phyloP scores from a whole-genome alignment of 2,329 filamentous ascomycete species.

The Arthrobotrys sinensis region DNA sequence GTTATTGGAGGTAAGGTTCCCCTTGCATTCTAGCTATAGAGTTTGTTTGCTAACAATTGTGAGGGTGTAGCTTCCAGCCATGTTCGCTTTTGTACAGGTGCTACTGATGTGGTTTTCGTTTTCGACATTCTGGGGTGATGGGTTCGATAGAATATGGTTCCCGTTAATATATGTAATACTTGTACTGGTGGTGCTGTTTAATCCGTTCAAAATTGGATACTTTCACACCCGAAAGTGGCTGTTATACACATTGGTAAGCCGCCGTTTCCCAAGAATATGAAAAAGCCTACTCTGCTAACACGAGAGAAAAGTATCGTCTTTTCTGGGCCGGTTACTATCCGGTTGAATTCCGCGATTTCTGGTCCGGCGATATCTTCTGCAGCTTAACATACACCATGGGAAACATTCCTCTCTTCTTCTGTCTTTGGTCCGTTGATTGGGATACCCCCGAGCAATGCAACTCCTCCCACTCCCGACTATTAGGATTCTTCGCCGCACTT shows the following conservation, averaged over 20 bases:
- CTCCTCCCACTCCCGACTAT: slow-evolving; percentile 83
- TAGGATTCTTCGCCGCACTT: slow-evolving; percentile 87
- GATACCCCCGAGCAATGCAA: slow-evolving; percentile 82
- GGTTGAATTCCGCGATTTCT: slow-evolving; percentile 97
- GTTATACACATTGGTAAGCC: slow-evolving; percentile 80
- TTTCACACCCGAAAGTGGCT: slow-evolving; percentile 87
- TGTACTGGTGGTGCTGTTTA: slow-evolving; percentile 78
- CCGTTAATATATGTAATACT: slow-evolving; percentile 84
- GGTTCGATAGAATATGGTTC: slow-evolving; percentile 81
- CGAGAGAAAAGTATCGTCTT: slow-evolving; percentile 76
- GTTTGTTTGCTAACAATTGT: slow-evolving; percentile 56
- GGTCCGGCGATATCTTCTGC: slow-evolving; percentile 97
- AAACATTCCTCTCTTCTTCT: slow-evolving; percentile 96
- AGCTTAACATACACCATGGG: slow-evolving; percentile 90
- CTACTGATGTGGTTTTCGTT: slow-evolving; percentile 93
- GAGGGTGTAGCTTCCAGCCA: slow-evolving; percentile 78
- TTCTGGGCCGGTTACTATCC: slow-evolving; percentile 88
- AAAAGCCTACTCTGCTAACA: slow-evolving; percentile 68
- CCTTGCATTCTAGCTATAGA: not conserved
- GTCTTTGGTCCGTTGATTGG: slow-evolving; percentile 88
- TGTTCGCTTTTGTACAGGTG: slow-evolving; percentile 84
- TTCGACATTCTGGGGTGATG: slow-evolving; percentile 65
- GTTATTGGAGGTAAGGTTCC: slow-evolving; percentile 76
- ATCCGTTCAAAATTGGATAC: slow-evolving; percentile 82
- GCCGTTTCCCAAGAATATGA: slow-evolving; percentile 65